These are phyloP conservation scores for Aaosphaeria arxii DNA, from an alignment of 2,329 filamentous ascomycete genomes.

Conservation along the genomic window DNA sequence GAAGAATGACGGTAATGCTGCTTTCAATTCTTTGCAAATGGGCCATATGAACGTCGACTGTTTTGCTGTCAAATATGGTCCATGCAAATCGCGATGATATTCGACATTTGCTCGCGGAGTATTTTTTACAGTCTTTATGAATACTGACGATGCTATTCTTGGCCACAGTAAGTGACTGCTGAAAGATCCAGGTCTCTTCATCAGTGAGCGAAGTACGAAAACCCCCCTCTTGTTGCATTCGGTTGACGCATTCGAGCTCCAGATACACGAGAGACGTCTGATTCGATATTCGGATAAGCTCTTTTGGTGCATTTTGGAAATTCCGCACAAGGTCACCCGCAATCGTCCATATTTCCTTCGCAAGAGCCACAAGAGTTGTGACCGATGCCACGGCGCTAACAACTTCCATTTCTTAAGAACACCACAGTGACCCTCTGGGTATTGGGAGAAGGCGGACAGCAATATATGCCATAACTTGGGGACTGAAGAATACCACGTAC, in stretches of 20 bases:
- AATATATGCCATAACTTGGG: no score
- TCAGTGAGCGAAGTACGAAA: not conserved
- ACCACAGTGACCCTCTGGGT: no score
- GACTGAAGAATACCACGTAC: no score
- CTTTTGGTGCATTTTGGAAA: not conserved
- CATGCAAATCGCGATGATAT: not conserved
- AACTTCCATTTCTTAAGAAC: no score
- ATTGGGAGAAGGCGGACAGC: no score
- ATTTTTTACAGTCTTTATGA: not conserved
- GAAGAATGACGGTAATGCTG: not conserved
- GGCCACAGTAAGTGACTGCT: not conserved
- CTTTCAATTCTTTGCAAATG: not conserved
- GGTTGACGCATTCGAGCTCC: not conserved
- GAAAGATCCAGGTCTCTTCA: not conserved
- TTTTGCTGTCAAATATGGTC: not conserved
- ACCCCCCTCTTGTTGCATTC: not conserved
- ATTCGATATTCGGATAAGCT: not conserved
- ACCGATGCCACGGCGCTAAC: slow-evolving; percentile 3
- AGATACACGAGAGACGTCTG: not conserved
- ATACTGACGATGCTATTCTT: not conserved
- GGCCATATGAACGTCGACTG: not conserved
- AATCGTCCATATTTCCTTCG: slow-evolving; percentile 3
- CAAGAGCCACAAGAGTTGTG: slow-evolving; percentile 2
- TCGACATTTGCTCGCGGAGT: not conserved
- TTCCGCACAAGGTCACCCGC: not conserved